Percentiles rank a stretch among this genome's conserved stretches.
Evolutionary conservation across 2,329 filamentous ascomycete genomes (phyloP).

Genomic region (Thielaviopsis musarum): DNA sequence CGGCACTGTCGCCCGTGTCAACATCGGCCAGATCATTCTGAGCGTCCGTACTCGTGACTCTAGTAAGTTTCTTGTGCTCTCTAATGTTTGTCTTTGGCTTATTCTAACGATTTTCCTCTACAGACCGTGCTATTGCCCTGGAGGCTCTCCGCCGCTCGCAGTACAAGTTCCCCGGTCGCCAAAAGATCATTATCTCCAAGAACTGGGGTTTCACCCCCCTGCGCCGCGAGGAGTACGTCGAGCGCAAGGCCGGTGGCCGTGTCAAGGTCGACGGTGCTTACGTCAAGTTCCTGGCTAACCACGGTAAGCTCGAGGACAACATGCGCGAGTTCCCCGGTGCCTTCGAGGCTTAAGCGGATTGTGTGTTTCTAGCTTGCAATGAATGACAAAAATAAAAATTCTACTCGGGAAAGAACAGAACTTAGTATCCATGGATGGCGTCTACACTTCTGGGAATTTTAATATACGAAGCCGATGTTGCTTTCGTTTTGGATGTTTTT

Average conservation of each 20-base stretch:
- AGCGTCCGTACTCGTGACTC: slow-evolving; percentile 92
- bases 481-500: neutral
- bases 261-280: slow-evolving; percentile 98
- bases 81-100: neutral
- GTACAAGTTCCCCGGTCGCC: slow-evolving; percentile 99
- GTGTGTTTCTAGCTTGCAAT: slow-evolving; percentile 14
- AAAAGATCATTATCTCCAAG: slow-evolving; percentile 99
- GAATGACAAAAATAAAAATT: slow-evolving; percentile 13
- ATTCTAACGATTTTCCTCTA: neutral
- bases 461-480: neutral
- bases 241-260: slow-evolving; percentile 82
- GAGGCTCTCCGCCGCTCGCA: slow-evolving; percentile 98
- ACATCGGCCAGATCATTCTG: slow-evolving; percentile 99
- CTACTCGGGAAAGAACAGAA: slow-evolving; percentile 5
- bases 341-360: slow-evolving; percentile 43
- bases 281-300: slow-evolving; percentile 96
- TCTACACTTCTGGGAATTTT: neutral
- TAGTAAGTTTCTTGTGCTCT: slow-evolving; percentile 35
- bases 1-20: slow-evolving; percentile 97
- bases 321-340: slow-evolving; percentile 89
- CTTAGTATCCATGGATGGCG: slow-evolving; percentile 4
- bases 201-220: slow-evolving; percentile 99
- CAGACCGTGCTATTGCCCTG: slow-evolving; percentile 79
- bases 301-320: slow-evolving; percentile 74
- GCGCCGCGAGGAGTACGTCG: slow-evolving; percentile 90